Evolutionary conservation across 805 yeast genomes (phyloP), one percentile per base, ranked within the genome.

Genomic region (Scheffersomyces stipitis): DNA sequence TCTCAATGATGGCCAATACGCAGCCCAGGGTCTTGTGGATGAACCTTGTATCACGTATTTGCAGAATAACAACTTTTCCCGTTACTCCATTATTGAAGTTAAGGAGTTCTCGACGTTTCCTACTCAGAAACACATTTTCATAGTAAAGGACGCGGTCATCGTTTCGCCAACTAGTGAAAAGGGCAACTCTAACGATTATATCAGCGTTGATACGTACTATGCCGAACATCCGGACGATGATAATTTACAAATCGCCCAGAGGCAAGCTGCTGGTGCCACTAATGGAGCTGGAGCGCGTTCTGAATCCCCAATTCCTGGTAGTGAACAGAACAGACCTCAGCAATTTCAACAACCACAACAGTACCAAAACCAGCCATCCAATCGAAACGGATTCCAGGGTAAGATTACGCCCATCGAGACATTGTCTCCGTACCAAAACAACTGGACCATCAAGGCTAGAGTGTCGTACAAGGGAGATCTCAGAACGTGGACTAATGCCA

Each of bases 391-490:
- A 12, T 3, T 31, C 28, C 3, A 18, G 28, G 54, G 54, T 29
- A 71, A 75, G 20, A 69, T 85, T 27, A 78, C 76, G 48, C 84
- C 95, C 8, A 86, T 90, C 49, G 96, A 87, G 54, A 87, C 83
- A 45, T 69, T 93, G 34, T 87, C 96, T 9, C 98, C 98, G 6
- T 93, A 86, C 59, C 93, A 86, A 58, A 84, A 81, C 56, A 71
- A 75, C 34, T 93, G 98, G 98, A 83, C 91, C 5, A 86, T 93
- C 52, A 88, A 87, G 52, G 99, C 95, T 1, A 80, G 98, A 56
- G 93, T 89, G 17, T 81, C 95, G 1, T 81, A 75, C 60, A 93
- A 91, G 62, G 80, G 91, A 38, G 96, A 88, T 43, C 74, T 91
- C 49, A 81, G 87, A 61, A 86, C 86, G 26, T 93, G 91, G 91